Conservation (phyloP, 2,329 filamentous ascomycete species). For the Phoma sp. region DNA sequence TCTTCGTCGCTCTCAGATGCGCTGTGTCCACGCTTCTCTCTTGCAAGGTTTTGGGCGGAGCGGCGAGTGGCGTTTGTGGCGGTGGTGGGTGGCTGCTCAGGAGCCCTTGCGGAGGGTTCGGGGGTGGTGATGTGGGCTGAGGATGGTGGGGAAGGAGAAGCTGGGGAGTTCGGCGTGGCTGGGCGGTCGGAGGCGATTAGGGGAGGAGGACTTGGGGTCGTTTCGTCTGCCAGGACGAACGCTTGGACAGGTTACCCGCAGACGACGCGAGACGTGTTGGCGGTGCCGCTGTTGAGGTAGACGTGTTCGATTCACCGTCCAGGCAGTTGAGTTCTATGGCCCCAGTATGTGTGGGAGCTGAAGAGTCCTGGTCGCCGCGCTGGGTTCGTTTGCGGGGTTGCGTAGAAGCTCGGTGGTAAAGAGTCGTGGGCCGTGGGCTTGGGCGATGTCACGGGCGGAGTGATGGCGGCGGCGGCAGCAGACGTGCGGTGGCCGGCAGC, state of each 20-base stretch:
- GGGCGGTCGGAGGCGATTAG: conserved; percentile 72
- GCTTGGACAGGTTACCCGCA: conserved; percentile 42
- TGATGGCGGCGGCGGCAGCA: conserved; percentile 7
- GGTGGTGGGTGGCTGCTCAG: conserved; percentile 21
- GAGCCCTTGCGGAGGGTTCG: conserved; percentile 20
- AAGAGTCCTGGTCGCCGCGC: not conserved
- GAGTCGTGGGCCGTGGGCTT: conserved; percentile 10
- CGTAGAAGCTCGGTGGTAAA: conserved; percentile 19
- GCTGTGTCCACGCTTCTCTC: conserved; percentile 44
- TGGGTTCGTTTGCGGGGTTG: conserved; percentile 3
- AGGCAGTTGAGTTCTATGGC: conserved; percentile 26
- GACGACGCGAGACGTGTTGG: conserved; percentile 34
- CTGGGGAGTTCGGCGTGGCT: conserved; percentile 62
- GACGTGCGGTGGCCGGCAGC: conserved; percentile 5
- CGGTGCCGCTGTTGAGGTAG: conserved; percentile 29
- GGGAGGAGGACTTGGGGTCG: conserved; percentile 61
- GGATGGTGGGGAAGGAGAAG: conserved; percentile 52
- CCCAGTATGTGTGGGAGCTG: conserved; percentile 13
- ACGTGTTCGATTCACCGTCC: conserved; percentile 19
- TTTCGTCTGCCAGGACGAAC: conserved; percentile 77
- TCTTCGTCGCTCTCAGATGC: conserved; percentile 38
- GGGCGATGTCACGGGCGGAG: conserved; percentile 34
- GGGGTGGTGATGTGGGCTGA: conserved; percentile 41
- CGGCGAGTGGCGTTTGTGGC: conserved; percentile 21
- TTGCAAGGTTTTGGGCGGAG: conserved; percentile 19